These are phyloP conservation scores for Ochetophila trinervis DNA, from an alignment of 306 rosid genomes.

Conservation along the genomic window DNA sequence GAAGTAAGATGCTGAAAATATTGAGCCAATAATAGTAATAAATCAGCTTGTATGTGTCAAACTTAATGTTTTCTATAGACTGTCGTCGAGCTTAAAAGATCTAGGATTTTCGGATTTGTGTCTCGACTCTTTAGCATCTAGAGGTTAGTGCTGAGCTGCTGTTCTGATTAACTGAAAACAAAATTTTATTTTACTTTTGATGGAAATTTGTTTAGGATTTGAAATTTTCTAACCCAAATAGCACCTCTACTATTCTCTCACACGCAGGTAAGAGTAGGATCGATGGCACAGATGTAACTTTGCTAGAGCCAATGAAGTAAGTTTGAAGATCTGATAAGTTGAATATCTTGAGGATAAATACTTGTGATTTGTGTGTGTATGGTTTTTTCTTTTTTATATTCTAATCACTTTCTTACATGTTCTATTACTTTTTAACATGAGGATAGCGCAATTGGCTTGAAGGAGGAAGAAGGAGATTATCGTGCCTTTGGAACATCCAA, in stretches of 20 bases:
- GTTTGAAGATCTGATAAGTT: slow-evolving; percentile 31
- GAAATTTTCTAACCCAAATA: not conserved
- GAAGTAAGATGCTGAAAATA: not conserved
- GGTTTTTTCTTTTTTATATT: not conserved
- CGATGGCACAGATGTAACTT: slow-evolving; percentile 31
- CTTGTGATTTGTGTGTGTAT: too few relatives aligned
- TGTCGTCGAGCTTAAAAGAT: slow-evolving; percentile 63
- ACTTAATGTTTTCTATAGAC: slow-evolving; percentile 45
- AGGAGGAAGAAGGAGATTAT: slow-evolving; percentile 22
- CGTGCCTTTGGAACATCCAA: slow-evolving; percentile 23
- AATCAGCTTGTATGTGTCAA: not conserved
- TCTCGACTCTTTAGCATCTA: slow-evolving; percentile 72
- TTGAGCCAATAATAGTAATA: not conserved
- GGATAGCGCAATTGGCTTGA: slow-evolving; percentile 29
- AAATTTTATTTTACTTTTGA: not conserved
- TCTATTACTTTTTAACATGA: slow-evolving; percentile 26
- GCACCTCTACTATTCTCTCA: not conserved
- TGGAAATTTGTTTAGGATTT: not conserved
- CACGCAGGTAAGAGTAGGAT: slow-evolving; percentile 30
- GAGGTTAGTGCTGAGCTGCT: slow-evolving; percentile 43
- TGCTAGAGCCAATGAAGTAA: slow-evolving; percentile 41
- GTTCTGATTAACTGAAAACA: not conserved
- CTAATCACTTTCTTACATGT: slow-evolving; percentile 2
- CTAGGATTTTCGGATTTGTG: slow-evolving; percentile 83
- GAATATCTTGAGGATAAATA: slow-evolving; percentile 7